These are phyloP conservation scores for Podosphaera aphanis DNA, from an alignment of 2,329 filamentous ascomycete genomes.

Conservation along the genomic window DNA sequence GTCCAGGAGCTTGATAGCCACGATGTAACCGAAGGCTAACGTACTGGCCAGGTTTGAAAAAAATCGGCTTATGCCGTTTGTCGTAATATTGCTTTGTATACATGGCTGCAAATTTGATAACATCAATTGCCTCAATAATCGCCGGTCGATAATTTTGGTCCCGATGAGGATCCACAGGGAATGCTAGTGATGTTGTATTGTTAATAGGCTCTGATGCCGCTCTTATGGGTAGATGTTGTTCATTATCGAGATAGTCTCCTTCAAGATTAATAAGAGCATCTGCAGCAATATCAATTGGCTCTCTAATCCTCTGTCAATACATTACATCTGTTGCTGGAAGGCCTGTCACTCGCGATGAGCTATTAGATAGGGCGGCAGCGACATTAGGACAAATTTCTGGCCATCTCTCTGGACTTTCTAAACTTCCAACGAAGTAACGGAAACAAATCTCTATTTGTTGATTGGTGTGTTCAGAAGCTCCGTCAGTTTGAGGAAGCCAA, in stretches of 20 bases:
- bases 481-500: neutral
- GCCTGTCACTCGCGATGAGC: neutral
- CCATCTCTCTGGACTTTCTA: neutral
- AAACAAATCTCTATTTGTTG: conserved; percentile 1
- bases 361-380: neutral
- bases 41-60: neutral
- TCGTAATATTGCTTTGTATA: neutral
- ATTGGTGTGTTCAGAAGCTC: neutral
- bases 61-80: neutral
- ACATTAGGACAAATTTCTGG: neutral
- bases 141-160: neutral
- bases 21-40: neutral
- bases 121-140: neutral
- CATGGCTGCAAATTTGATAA: neutral
- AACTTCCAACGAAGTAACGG: neutral
- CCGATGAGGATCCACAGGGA: neutral
- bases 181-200: neutral
- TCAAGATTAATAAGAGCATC: neutral
- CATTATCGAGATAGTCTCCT: neutral
- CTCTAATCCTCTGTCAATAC: neutral
- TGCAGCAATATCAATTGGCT: neutral
- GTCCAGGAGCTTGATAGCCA: neutral
- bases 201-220: neutral
- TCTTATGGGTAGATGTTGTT: neutral
- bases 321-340: neutral